Evolutionary conservation across 805 yeast species (phyloP), one percentile per base, ranked within the genome.

Genomic region (Naumovozyma castellii): DNA sequence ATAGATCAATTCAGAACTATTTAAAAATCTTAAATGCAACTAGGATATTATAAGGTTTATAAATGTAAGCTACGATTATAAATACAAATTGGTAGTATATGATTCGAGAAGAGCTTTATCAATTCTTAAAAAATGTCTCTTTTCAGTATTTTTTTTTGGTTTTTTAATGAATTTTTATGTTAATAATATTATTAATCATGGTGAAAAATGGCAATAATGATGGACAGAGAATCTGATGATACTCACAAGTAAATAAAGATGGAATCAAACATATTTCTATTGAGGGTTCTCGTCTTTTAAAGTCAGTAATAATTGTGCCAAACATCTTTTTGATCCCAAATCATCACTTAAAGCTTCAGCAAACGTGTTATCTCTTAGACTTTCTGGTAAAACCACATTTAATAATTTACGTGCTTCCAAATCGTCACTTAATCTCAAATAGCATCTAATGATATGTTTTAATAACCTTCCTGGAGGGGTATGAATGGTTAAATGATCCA

Each of bases 381-480:
- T 84, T 50, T 82, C 90, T 2, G 98, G 97, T 37, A 92, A 65
- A 17, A 84, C 80, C 43, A 78, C 81, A 35, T 84, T 79, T 48
- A 90, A 69, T 0, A 95, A 87, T 47, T 83, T 83, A 48, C 96
- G 72, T 2, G 97, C 97, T 46, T 94, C 94, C 28, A 78, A 68
- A 53, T 90, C 88, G 57, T 90, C 98, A 34, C 92, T 78, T 36
- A 90, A 69, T 47, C 98, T 74, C 65, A 90, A 69, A 57, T 90
- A 90, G 59, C 98, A 90, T 58, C 97, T 75, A 20, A 90, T 92
- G 27, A 90, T 95, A 57, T 92, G 97, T 58, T 90, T 88, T 44
- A 90, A 69, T 37, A 90, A 68, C 50, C 97, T 73, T 0, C 90
- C 87, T 0, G 95, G 82, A 42, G 82, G 85, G 4, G 59, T 52